Conservation (phyloP, 177 flowering plant species). For the Tripterygium wilfordii region DNA sequence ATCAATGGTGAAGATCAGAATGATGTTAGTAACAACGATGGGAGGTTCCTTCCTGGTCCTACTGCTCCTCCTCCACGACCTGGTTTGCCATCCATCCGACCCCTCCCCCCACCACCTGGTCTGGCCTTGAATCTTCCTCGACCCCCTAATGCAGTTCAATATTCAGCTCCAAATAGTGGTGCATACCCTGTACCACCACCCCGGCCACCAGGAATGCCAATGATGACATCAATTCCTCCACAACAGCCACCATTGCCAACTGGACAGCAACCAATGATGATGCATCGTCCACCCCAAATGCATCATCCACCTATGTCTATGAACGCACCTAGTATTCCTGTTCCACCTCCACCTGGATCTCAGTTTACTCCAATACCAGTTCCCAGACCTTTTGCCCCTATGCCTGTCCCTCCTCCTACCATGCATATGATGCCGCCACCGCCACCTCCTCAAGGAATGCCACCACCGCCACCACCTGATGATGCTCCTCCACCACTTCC, state of each 20-base stretch:
- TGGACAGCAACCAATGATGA: constrained; percentile 55
- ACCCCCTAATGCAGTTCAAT: constrained; percentile 51
- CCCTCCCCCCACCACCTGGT: constrained; percentile 90
- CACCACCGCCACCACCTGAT: constrained; percentile 91
- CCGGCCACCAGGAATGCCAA: constrained; percentile 42
- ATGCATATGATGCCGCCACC: constrained; percentile 68
- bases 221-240: constrained; percentile 45
- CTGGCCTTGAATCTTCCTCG: constrained; percentile 75
- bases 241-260: constrained; percentile 57
- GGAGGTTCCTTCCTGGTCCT: constrained; percentile 68
- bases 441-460: constrained; percentile 83
- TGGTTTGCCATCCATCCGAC: constrained; percentile 67
- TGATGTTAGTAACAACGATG: constrained; percentile 36
- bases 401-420: constrained; percentile 44
- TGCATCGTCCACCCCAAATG: constrained; percentile 55
- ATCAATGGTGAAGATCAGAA: constrained; percentile 51
- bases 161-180: constrained; percentile 36
- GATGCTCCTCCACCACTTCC: constrained; percentile 98
- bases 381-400: constrained; percentile 47
- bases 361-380: constrained; percentile 59
- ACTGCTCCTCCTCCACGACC: constrained; percentile 76
- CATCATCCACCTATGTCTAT: constrained; percentile 38
- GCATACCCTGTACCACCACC: constrained; percentile 46
- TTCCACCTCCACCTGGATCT: constrained; percentile 90
- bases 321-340: constrained; percentile 33